Evolutionary conservation across 352 stramenopile species (phyloP).

Genomic region (Pythium myriotylum): DNA sequence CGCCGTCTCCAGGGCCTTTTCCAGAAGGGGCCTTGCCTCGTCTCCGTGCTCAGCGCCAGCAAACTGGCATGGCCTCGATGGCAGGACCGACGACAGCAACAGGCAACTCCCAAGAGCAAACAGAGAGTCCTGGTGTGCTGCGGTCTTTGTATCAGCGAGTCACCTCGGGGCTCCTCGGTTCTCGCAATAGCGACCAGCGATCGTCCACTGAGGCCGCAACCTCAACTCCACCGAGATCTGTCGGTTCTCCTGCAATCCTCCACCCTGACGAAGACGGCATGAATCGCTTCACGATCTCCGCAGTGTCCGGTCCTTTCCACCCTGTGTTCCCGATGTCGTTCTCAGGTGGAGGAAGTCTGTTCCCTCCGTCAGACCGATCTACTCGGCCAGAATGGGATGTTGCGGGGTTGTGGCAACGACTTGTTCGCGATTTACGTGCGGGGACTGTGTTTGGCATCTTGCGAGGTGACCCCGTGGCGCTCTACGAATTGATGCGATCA

Average conservation of each 20-base stretch:
- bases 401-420: slow-evolving; percentile 20
- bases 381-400: slow-evolving; percentile 30
- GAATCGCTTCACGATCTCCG: slow-evolving; percentile 16
- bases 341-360: slow-evolving; percentile 3
- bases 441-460: slow-evolving; percentile 28
- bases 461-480: slow-evolving; percentile 21
- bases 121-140: slow-evolving; percentile 14
- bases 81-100: background rate
- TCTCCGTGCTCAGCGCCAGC: slow-evolving; percentile 5
- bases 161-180: slow-evolving; percentile 21
- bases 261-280: slow-evolving; percentile 14
- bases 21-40: slow-evolving; percentile 5
- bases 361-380: slow-evolving; percentile 5
- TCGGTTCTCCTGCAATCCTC: slow-evolving; percentile 13
- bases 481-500: slow-evolving; percentile 29
- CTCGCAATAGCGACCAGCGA: slow-evolving; percentile 11
- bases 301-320: slow-evolving; percentile 11
- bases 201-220: background rate
- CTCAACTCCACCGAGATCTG: background rate
- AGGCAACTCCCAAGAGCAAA: background rate
- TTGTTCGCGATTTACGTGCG: slow-evolving; percentile 23
- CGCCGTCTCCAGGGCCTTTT: background rate
- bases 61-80: slow-evolving; percentile 10
- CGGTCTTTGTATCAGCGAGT: slow-evolving; percentile 31
- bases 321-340: slow-evolving; percentile 30